Evolutionary conservation across 2,329 filamentous ascomycete genomes (phyloP).

Genomic region (Aspergillus eucalypticola): DNA sequence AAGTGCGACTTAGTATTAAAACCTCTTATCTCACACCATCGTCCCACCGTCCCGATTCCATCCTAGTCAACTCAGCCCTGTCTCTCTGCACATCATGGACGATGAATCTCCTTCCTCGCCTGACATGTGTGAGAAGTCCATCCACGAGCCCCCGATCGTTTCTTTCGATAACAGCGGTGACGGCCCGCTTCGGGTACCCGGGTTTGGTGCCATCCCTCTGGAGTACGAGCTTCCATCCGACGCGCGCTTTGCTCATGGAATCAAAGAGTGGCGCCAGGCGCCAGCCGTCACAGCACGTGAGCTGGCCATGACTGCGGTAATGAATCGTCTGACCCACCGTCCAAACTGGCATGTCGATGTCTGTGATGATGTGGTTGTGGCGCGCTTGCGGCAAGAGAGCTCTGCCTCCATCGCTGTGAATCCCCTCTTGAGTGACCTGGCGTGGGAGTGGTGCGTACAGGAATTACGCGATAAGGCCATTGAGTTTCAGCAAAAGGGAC

Average conservation of each 20-base stretch:
- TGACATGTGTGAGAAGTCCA: no score
- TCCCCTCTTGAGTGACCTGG: neutral
- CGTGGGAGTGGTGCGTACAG: neutral
- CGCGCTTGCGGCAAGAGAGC: neutral
- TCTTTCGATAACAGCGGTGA: neutral
- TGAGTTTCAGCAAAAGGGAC: neutral
- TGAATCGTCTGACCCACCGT: neutral
- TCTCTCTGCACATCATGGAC: no score
- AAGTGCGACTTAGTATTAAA: no score
- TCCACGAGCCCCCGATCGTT: neutral
- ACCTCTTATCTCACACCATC: no score
- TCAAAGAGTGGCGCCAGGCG: neutral
- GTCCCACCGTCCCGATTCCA: no score
- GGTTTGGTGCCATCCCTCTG: neutral
- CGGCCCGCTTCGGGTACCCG: neutral
- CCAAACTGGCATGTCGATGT: slow-evolving; percentile 1
- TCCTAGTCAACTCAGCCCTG: no score
- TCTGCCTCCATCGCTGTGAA: neutral
- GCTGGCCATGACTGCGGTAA: neutral
- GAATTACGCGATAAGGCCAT: neutral
- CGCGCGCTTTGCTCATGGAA: slow-evolving; percentile 4
- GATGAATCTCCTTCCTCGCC: no score
- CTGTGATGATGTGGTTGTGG: neutral
- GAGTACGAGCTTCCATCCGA: neutral
- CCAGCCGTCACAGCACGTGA: neutral